Conservation (phyloP, 805 yeast species). For the Candida nemodendra region DNA sequence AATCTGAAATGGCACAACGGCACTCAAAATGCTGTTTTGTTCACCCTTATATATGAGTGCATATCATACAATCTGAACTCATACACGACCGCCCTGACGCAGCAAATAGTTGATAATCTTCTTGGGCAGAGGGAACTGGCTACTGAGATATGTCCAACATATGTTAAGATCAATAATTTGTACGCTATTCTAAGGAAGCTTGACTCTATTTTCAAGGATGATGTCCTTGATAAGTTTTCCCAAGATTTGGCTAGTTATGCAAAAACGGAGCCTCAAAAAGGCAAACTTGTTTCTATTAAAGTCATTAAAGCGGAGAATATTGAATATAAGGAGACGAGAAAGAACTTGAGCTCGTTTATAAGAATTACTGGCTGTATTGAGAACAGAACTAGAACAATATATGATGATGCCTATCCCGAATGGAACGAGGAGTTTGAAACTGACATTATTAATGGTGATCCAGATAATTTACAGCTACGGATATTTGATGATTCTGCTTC, state of each 20-base stretch:
- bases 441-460: conserved; percentile 7
- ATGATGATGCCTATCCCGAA: conserved; percentile 13
- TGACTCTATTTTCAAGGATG: conserved; percentile 18
- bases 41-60: conserved; percentile 13
- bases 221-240: conserved; percentile 15
- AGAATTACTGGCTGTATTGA: conserved; percentile 18
- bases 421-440: conserved; percentile 24
- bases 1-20: conserved; percentile 7
- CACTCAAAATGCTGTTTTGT: conserved; percentile 13
- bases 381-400: conserved; percentile 18
- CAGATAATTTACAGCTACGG: conserved; percentile 12
- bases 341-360: conserved; percentile 12
- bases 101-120: conserved; percentile 12
- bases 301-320: conserved; percentile 18
- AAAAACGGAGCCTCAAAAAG: background rate
- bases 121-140: conserved; percentile 1
- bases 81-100: conserved; percentile 12
- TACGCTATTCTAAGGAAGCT: conserved; percentile 13
- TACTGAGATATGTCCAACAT: conserved; percentile 8
- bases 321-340: conserved; percentile 11
- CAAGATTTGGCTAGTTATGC: conserved; percentile 1
- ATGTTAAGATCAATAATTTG: conserved; percentile 20
- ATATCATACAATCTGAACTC: conserved; percentile 7
- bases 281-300: conserved; percentile 13
- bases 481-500: conserved; percentile 10